A percentile compares a stretch with the other conserved stretches of the same genome.
These are phyloP conservation scores for Phalaenopsis equestris DNA, from an alignment of 106 monocot species.

Conservation along the genomic window DNA sequence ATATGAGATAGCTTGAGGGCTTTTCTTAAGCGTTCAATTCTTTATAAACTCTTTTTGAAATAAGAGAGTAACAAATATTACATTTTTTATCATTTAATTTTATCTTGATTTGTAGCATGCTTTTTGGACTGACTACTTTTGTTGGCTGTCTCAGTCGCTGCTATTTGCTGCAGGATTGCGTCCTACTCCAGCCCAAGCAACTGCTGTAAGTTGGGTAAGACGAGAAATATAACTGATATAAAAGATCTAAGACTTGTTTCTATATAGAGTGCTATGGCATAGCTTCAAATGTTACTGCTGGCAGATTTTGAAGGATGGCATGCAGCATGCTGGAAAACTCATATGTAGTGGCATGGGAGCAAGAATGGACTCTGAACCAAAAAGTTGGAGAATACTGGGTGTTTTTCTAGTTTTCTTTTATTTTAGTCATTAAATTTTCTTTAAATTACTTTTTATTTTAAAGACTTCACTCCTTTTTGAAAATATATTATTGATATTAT, in stretches of 20 bases:
- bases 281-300: constrained; percentile 11
- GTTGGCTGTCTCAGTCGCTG: constrained; percentile 70
- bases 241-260: neutral
- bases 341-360: constrained; percentile 97
- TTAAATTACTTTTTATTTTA: constrained; percentile 5
- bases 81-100: constrained; percentile 1
- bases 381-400: constrained; percentile 98
- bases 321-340: constrained; percentile 98
- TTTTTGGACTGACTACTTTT: constrained; percentile 23
- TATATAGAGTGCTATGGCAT: neutral
- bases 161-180: constrained; percentile 98
- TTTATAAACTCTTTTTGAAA: neutral
- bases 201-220: constrained; percentile 96
- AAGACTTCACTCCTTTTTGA: neutral
- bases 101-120: constrained; percentile 14
- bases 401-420: neutral
- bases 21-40: neutral
- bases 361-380: constrained; percentile 97
- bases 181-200: constrained; percentile 92
- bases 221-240: neutral
- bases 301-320: constrained; percentile 94
- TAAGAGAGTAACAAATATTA: neutral
- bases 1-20: neutral
- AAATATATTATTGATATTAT: constrained; percentile 1
- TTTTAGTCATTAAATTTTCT: neutral